Evolutionary conservation across 495 filamentous ascomycete species (phyloP).

Genomic region (Penicillium paradoxum): DNA sequence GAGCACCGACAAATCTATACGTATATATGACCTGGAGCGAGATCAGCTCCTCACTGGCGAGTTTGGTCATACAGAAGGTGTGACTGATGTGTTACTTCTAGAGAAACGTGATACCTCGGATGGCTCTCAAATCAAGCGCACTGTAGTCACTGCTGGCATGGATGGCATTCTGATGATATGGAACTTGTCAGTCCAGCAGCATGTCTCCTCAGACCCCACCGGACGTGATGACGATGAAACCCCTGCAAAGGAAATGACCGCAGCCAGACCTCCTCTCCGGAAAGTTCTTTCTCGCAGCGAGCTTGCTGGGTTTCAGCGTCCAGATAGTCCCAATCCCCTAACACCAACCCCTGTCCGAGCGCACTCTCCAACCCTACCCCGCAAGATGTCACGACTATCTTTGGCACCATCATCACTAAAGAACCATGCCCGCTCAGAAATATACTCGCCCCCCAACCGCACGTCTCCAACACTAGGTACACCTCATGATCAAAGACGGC

Average conservation of each 20-base stretch:
- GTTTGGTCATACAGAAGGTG: slow-evolving; percentile 89
- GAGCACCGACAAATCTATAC: slow-evolving; percentile 88
- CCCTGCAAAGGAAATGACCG: slow-evolving; percentile 50
- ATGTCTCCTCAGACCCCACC: slow-evolving; percentile 28
- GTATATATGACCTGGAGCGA: slow-evolving; percentile 74
- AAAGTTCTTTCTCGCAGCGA: slow-evolving; percentile 72
- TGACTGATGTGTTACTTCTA: slow-evolving; percentile 75
- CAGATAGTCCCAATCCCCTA: slow-evolving; percentile 34
- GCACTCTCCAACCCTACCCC: slow-evolving; percentile 60
- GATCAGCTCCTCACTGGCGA: slow-evolving; percentile 78
- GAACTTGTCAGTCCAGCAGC: slow-evolving; percentile 50
- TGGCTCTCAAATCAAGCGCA: slow-evolving; percentile 34
- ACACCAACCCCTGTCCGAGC: slow-evolving; percentile 52
- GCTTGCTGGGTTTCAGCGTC: slow-evolving; percentile 68
- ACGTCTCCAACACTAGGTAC: slow-evolving; percentile 30
- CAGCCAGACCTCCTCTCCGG: slow-evolving; percentile 60
- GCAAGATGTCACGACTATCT: slow-evolving; percentile 49
- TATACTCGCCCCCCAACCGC: slow-evolving; percentile 33
- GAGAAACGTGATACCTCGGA: slow-evolving; percentile 46
- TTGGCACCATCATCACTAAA: slow-evolving; percentile 31
- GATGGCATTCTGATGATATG: slow-evolving; percentile 88
- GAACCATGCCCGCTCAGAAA: slow-evolving; percentile 22
- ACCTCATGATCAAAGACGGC: slow-evolving; percentile 26
- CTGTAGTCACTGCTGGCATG: slow-evolving; percentile 68
- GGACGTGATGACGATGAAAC: slow-evolving; percentile 37